Evolutionary conservation across 73 alveolate genomes (phyloP).

Genomic region (Uronychia setigera): DNA sequence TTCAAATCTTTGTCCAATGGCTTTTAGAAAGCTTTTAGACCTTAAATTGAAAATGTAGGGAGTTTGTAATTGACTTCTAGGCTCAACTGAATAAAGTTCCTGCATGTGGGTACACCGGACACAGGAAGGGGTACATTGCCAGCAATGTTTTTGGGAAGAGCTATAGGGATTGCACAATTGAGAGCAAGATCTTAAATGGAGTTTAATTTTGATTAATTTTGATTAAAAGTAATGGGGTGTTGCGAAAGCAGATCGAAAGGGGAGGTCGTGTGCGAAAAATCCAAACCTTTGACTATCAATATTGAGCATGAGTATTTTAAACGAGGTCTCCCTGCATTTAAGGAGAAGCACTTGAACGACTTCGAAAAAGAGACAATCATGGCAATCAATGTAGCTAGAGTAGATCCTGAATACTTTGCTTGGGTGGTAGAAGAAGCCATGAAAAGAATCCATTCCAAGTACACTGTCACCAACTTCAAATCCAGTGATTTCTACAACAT

Average conservation of each 20-base stretch:
- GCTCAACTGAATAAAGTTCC: slow-evolving; percentile 25
- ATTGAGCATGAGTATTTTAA: not conserved
- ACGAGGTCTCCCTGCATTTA: not conserved
- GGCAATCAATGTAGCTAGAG: not conserved
- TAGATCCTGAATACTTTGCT: not conserved
- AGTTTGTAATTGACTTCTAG: not conserved
- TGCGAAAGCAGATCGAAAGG: not conserved
- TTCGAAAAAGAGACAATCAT: not conserved
- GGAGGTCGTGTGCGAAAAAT: not conserved
- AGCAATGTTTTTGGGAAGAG: slow-evolving; percentile 44
- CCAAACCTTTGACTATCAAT: not conserved
- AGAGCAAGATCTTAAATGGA: slow-evolving; percentile 22
- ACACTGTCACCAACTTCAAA: not conserved
- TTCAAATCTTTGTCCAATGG: slow-evolving; percentile 16
- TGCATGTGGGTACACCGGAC: slow-evolving; percentile 52
- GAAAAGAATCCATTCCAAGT: not conserved
- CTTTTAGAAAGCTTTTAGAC: slow-evolving; percentile 9
- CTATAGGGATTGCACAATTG: slow-evolving; percentile 45
- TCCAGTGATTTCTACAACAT: not conserved
- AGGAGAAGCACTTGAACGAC: not conserved
- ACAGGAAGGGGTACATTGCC: slow-evolving; percentile 45
- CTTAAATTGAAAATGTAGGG: not conserved
- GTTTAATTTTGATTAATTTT: too few species aligned
- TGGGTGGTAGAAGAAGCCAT: not conserved
- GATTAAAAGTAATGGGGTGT: too few species aligned